These are phyloP conservation scores for Tuber umbilicatum DNA, from an alignment of 495 filamentous ascomycete genomes.

Conservation along the genomic window DNA sequence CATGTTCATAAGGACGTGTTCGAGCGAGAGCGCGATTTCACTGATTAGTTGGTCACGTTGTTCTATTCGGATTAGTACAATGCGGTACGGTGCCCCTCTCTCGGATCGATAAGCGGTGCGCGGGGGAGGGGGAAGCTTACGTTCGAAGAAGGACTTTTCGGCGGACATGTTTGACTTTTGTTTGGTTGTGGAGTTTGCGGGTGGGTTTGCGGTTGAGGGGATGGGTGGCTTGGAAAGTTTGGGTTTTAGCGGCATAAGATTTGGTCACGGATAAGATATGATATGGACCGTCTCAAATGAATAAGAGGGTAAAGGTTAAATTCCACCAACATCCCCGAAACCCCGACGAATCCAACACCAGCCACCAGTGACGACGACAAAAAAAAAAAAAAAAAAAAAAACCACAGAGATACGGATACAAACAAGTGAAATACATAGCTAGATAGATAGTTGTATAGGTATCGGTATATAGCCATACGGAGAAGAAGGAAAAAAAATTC, in stretches of 20 bases:
- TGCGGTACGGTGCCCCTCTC: conserved; percentile 1
- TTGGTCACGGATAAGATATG: neutral
- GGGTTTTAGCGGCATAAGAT: neutral
- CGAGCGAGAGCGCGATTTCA: conserved; percentile 49
- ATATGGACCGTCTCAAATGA: neutral
- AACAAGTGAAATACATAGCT: neutral
- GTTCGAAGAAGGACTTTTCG: conserved; percentile 38
- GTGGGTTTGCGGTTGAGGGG: neutral
- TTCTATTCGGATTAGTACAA: conserved; percentile 11
- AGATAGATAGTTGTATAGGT: neutral
- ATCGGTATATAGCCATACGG: neutral
- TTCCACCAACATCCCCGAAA: neutral
- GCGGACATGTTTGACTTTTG: neutral
- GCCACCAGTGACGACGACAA: conserved; percentile 1
- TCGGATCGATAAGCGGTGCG: neutral
- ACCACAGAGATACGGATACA: neutral
- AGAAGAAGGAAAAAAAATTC: neutral
- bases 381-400: neutral
- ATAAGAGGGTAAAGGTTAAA: neutral
- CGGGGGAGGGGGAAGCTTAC: conserved; percentile 3
- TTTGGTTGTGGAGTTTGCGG: neutral
- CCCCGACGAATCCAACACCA: neutral
- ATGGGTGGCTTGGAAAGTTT: neutral
- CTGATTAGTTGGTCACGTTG: conserved; percentile 38
- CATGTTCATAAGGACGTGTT: conserved; percentile 90